Conservation (phyloP, 1,284 basidiomycete genomes). For the Malassezia nana region DNA sequence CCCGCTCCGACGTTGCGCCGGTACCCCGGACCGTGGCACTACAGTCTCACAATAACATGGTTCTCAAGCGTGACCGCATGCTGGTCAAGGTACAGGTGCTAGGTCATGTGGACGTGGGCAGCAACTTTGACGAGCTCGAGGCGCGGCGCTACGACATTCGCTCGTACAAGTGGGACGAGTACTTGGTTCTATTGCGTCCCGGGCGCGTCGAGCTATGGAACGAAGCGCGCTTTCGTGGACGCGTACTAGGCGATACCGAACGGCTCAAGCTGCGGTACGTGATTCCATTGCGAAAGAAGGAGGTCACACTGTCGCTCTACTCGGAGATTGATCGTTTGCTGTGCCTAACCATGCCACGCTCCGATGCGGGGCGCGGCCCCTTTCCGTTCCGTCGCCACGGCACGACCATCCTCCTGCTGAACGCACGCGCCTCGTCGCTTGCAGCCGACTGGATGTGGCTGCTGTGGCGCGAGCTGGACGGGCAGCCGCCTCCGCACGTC, state of each 20-base stretch:
- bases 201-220: slow-evolving; percentile 66
- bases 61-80: slow-evolving; percentile 63
- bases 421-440: slow-evolving; percentile 55
- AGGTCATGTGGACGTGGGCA: slow-evolving; percentile 53
- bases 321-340: slow-evolving; percentile 72
- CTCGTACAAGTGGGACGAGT: slow-evolving; percentile 65
- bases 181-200: slow-evolving; percentile 66
- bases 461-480: slow-evolving; percentile 61
- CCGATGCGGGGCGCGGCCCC: slow-evolving; percentile 28
- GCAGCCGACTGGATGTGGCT: slow-evolving; percentile 74
- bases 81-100: slow-evolving; percentile 63
- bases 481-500: slow-evolving; percentile 51
- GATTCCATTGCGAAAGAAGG: slow-evolving; percentile 57
- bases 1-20: slow-evolving; percentile 18
- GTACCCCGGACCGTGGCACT: neutral
- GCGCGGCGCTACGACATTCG: slow-evolving; percentile 54
- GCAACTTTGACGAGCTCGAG: slow-evolving; percentile 60
- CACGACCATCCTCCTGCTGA: slow-evolving; percentile 70
- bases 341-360: slow-evolving; percentile 55
- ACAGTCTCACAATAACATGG: neutral
- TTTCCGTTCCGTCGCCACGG: slow-evolving; percentile 50
- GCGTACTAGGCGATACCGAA: slow-evolving; percentile 23
- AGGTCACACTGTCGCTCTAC: slow-evolving; percentile 64
- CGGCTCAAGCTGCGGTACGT: slow-evolving; percentile 58
- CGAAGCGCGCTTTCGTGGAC: slow-evolving; percentile 53